phyloP scores from a whole-genome alignment of 2,329 filamentous ascomycete species.

The Alternaria ventricosa region DNA sequence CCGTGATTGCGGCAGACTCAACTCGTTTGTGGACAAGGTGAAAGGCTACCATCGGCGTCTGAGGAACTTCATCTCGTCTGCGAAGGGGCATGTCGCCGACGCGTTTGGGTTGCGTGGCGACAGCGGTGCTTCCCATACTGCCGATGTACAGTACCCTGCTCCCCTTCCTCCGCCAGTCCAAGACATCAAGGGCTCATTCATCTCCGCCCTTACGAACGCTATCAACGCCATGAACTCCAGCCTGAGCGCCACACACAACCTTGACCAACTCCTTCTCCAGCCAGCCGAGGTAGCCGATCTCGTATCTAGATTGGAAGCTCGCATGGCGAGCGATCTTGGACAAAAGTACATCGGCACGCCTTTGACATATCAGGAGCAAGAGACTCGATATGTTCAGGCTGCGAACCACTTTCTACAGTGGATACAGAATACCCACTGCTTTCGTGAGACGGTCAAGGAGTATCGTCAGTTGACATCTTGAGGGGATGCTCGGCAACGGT shows the following conservation, averaged over 20 bases:
- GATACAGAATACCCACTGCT: not conserved
- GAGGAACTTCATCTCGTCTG: not conserved
- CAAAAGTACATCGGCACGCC: not conserved
- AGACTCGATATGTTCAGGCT: not conserved
- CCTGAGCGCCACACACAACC: not conserved
- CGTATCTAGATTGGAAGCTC: not conserved
- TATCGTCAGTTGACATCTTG: not conserved
- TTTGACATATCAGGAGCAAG: not conserved
- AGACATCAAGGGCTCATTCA: not conserved
- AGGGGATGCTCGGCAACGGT: fast-evolving
- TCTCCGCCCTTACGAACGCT: not conserved
- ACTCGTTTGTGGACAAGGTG: not conserved
- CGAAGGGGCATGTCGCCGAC: not conserved
- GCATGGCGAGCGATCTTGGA: not conserved
- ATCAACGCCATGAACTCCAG: not conserved
- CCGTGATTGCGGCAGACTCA: not conserved
- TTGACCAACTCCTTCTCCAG: not conserved
- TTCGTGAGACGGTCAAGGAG: not conserved
- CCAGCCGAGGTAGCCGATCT: not conserved
- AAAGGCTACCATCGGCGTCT: not conserved
- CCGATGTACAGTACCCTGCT: not conserved
- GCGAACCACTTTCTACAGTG: not conserved
- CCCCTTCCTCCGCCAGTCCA: not conserved
- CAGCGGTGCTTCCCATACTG: not conserved
- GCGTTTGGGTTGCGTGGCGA: not conserved